These are phyloP conservation scores for Coemansia sp. DNA, from an alignment of 192 early-diverging fungal genomes.

Conservation along the genomic window DNA sequence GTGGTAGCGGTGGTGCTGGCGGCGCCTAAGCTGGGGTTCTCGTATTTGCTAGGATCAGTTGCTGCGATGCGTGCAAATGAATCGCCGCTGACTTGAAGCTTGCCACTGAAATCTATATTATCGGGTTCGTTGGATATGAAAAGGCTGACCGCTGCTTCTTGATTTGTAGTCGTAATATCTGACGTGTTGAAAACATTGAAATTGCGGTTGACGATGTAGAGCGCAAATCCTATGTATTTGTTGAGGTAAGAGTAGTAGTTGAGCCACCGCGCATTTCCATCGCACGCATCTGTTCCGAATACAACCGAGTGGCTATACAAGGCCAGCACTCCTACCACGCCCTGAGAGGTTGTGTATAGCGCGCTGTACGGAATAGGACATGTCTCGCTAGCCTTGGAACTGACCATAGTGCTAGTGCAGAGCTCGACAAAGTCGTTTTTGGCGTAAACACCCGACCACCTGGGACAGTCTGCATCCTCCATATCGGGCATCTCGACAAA, in stretches of 20 bases:
- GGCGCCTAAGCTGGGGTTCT: too few relatives aligned
- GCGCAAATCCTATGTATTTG: background rate
- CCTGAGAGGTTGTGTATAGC: background rate
- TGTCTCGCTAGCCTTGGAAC: background rate
- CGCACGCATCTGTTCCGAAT: constrained; percentile 1
- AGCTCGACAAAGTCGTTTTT: background rate
- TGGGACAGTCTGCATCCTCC: background rate
- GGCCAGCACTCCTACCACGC: background rate
- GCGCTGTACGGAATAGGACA: constrained; percentile 3
- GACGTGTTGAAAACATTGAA: background rate
- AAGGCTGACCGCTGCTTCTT: too few relatives aligned
- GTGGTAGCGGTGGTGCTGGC: too few relatives aligned
- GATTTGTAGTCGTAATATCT: too few relatives aligned
- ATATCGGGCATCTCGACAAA: background rate
- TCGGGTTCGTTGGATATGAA: too few relatives aligned
- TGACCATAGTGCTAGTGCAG: background rate
- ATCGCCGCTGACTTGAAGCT: too few relatives aligned
- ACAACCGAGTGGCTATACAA: constrained; percentile 3
- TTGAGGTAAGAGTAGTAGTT: constrained; percentile 1
- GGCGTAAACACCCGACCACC: background rate
- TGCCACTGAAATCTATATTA: too few relatives aligned
- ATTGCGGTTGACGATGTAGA: background rate
- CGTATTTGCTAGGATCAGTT: too few relatives aligned
- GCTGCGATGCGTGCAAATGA: too few relatives aligned
- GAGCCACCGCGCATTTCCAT: background rate